Evolutionary conservation across 306 rosid species (phyloP).

Genomic region (Mucuna pruriens): DNA sequence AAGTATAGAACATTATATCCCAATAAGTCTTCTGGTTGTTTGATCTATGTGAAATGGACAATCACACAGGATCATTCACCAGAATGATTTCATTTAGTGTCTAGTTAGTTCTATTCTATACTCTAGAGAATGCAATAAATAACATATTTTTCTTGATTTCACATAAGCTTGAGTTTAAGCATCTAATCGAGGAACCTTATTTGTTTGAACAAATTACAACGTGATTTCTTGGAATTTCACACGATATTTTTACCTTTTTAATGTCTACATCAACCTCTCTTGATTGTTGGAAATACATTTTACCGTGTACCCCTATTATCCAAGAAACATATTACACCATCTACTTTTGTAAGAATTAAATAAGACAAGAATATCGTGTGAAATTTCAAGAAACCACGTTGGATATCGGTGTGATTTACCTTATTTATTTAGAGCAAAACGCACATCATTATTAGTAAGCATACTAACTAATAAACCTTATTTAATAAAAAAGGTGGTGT

Average conservation of each 20-base stretch:
- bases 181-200: no score
- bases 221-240: no score
- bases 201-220: no score
- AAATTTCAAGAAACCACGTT: no score
- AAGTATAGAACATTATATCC: neutral
- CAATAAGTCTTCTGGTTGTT: neutral
- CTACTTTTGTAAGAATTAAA: no score
- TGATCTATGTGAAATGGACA: neutral
- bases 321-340: no score
- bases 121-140: neutral
- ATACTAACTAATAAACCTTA: neutral
- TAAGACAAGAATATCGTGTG: no score
- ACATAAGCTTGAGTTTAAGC: neutral
- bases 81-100: conserved; percentile 14
- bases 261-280: no score
- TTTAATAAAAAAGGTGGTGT: neutral
- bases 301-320: no score
- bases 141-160: neutral
- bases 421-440: neutral
- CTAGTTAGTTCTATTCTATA: neutral
- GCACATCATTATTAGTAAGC: neutral
- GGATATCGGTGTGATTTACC: no score
- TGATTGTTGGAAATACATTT: no score
- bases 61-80: neutral
- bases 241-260: no score